Evolutionary conservation across 768 basidiomycete genomes (phyloP).

Genomic region (Botryobasidium botryosum): DNA sequence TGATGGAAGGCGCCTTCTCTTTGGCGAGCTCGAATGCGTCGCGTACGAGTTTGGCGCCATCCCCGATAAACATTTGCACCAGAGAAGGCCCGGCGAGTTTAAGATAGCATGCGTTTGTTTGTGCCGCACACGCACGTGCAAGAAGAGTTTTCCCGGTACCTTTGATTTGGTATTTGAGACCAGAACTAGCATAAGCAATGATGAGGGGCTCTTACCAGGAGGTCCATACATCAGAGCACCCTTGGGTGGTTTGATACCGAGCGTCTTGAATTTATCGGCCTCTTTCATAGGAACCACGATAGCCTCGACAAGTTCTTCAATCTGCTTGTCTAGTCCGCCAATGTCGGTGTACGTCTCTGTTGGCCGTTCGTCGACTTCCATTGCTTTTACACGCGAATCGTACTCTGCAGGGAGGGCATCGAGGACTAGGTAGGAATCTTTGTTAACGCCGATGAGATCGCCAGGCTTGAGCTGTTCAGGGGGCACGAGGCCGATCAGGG

Average conservation of each 20-base stretch:
- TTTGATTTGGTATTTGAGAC: slow-evolving; percentile 14
- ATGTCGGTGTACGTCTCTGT: slow-evolving; percentile 97
- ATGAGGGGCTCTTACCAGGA: slow-evolving; percentile 44
- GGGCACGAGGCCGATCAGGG: slow-evolving; percentile 92
- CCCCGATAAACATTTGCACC: slow-evolving; percentile 99
- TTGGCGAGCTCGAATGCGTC: slow-evolving; percentile 97
- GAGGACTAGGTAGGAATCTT: slow-evolving; percentile 93
- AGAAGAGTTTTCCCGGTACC: slow-evolving; percentile 96
- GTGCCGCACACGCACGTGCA: slow-evolving; percentile 93
- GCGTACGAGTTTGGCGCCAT: slow-evolving; percentile 95
- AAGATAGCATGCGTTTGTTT: slow-evolving; percentile 94
- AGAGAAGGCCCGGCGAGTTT: slow-evolving; percentile 95
- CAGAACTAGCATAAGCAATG: neutral
- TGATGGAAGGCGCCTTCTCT: slow-evolving; percentile 96
- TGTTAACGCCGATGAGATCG: slow-evolving; percentile 97
- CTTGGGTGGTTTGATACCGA: slow-evolving; percentile 97
- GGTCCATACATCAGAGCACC: slow-evolving; percentile 98
- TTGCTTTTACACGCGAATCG: slow-evolving; percentile 95
- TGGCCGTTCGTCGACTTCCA: slow-evolving; percentile 98
- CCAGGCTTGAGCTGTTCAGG: slow-evolving; percentile 77
- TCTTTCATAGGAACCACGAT: slow-evolving; percentile 98
- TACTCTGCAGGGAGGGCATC: slow-evolving; percentile 95
- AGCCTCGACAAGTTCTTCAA: slow-evolving; percentile 94
- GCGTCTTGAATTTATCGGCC: slow-evolving; percentile 91
- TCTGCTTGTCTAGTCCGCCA: slow-evolving; percentile 97